Evolutionary conservation across 1,284 basidiomycete genomes (phyloP), one percentile per base, ranked within the genome.

Genomic region (Ceratobasidium sp.): DNA sequence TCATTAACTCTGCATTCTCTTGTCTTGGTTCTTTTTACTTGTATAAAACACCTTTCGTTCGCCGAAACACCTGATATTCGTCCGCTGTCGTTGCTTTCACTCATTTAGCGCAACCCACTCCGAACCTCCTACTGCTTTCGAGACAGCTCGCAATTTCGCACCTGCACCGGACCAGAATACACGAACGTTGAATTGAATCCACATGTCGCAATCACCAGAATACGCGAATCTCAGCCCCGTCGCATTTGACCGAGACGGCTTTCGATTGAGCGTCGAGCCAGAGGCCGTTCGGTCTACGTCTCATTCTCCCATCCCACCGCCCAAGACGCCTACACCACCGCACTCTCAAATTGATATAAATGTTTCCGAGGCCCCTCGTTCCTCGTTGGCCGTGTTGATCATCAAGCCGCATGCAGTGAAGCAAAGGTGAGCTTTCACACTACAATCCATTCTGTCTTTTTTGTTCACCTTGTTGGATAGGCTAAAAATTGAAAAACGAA

Each of bases 401-500:
- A 80, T 80, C 73, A 80, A 79, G 59, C 69, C 77, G 7, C 70
- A 78, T 66, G 79, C 76, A 13, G 28, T 77, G 5, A 68, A 70
- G 61, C 71, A 79, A 54, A 65, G 73, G 73, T 66, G 52, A 50
- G 73, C 26, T 44, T n/a, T 46, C 40, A 20, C 33, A n/a, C 38
- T 15, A 33, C 38, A 44, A 54, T 70, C 15, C 50, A 20, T 54
- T 9, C 20, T 26, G 10, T 61, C 33, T 46, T n/a, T 13, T 48
- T 50, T 62, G 59, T 23, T 64, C 9, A 59, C 20, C n/a, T n/a
- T 57, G 40, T 42, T 4, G 26, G 17, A 68, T 40, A 64, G 80
- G 33, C 77, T 80, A 38, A 77, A 79, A 54, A 80, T 80, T 74
- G 80, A 80, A 71, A 68, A 78, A 5, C 61, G 75, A 48, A 77